Evolutionary conservation across 1,284 basidiomycete species (phyloP).

Genomic region (Apiotrichum brassicae): DNA sequence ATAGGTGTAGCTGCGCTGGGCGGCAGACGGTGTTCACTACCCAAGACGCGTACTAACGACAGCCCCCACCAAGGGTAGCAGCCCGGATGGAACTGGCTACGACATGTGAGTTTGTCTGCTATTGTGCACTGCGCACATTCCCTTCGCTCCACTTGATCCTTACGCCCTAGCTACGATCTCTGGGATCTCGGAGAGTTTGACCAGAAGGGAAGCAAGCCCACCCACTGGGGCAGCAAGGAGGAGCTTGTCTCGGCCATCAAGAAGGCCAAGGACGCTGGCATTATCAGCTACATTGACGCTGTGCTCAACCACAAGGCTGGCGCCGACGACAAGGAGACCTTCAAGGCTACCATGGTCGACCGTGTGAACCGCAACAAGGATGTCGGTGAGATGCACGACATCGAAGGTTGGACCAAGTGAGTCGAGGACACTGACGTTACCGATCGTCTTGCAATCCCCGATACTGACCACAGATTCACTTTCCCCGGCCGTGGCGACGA

Average conservation of each 20-base stretch:
- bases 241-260: slow-evolving; percentile 66
- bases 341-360: slow-evolving; percentile 69
- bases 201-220: slow-evolving; percentile 69
- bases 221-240: slow-evolving; percentile 87
- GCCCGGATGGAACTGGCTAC: slow-evolving; percentile 42
- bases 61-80: slow-evolving; percentile 44
- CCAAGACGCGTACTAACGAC: slow-evolving; percentile 1
- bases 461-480: slow-evolving; percentile 57
- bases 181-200: slow-evolving; percentile 92
- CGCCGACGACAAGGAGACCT: slow-evolving; percentile 69
- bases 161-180: slow-evolving; percentile 54
- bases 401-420: slow-evolving; percentile 73
- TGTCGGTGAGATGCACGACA: slow-evolving; percentile 59
- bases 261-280: slow-evolving; percentile 37
- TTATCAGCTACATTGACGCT: slow-evolving; percentile 49
- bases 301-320: slow-evolving; percentile 58
- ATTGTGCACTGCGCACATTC: no score
- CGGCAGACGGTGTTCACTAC: not conserved
- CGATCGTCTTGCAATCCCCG: not conserved
- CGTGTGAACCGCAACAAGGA: slow-evolving; percentile 50
- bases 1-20: not conserved
- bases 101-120: slow-evolving; percentile 35
- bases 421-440: not conserved
- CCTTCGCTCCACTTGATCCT: no score
- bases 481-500: slow-evolving; percentile 71